These are phyloP conservation scores for Sutorius eximius DNA, from an alignment of 1,284 basidiomycete species.

Conservation along the genomic window DNA sequence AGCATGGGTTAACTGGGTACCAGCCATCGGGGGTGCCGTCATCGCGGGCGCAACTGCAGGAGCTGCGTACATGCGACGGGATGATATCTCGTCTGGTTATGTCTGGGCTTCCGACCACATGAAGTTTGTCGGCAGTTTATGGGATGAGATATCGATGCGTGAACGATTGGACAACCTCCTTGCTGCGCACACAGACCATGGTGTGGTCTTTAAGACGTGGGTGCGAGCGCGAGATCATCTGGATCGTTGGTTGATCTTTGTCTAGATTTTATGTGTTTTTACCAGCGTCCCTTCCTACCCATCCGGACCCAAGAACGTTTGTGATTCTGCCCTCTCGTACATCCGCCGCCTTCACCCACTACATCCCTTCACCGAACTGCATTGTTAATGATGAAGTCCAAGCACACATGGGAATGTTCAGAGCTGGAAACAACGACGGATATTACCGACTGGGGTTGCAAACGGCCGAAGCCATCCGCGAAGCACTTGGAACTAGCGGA, in stretches of 20 bases:
- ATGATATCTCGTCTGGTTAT: constrained; percentile 71
- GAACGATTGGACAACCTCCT: constrained; percentile 64
- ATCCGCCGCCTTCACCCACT: constrained; percentile 54
- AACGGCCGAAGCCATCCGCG: constrained; percentile 58
- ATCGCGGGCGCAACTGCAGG: constrained; percentile 86
- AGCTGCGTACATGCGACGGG: constrained; percentile 75
- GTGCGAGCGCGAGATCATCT: constrained; percentile 31
- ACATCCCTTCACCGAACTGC: constrained; percentile 63
- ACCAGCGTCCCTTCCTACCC: constrained; percentile 57
- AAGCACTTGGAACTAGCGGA: constrained; percentile 43
- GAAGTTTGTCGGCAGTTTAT: constrained; percentile 86
- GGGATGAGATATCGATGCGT: constrained; percentile 73
- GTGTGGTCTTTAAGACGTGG: constrained; percentile 75
- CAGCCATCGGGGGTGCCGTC: constrained; percentile 66
- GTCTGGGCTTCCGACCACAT: constrained; percentile 86
- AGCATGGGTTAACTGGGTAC: constrained; percentile 61
- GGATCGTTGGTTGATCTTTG: constrained; percentile 10
- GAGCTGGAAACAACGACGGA: constrained; percentile 78
- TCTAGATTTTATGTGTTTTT: constrained; percentile 76
- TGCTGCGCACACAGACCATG: constrained; percentile 56
- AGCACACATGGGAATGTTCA: constrained; percentile 91
- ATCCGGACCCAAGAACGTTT: constrained; percentile 67
- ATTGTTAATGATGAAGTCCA: constrained; percentile 78
- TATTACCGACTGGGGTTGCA: constrained; percentile 84
- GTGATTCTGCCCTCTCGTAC: constrained; percentile 65